Evolutionary conservation across 108 stramenopile genomes (phyloP).

Genomic region (Skeletonema grethae): DNA sequence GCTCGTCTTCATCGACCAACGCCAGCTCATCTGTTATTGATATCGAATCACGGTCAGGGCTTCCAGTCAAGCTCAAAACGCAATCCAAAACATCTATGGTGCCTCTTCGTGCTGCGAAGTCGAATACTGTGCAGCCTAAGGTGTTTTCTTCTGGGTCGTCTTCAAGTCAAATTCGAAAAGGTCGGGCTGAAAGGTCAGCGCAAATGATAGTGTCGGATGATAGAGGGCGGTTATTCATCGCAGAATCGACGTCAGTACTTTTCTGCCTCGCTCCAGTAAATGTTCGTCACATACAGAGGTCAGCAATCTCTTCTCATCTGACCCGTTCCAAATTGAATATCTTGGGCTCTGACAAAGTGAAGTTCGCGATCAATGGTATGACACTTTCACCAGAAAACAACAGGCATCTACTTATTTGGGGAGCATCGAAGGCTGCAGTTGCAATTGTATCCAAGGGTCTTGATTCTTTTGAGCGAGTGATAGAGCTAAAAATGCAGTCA

Average conservation of each 20-base stretch:
- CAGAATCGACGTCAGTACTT: conserved; percentile 59
- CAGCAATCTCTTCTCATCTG: conserved; percentile 33
- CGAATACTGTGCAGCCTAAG: conserved; percentile 47
- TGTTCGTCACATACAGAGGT: conserved; percentile 34
- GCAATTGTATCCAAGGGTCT: conserved; percentile 50
- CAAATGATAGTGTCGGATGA: conserved; percentile 58
- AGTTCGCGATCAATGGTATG: conserved; percentile 67
- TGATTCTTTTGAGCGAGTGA: conserved; percentile 54
- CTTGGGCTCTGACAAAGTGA: conserved; percentile 48
- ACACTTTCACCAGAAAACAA: conserved; percentile 60
- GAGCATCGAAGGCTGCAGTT: conserved; percentile 58
- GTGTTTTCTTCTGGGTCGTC: conserved; percentile 49
- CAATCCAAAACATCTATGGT: conserved; percentile 27
- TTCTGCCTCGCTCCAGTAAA: conserved; percentile 64
- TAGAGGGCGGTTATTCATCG: conserved; percentile 65
- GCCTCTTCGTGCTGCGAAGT: conserved; percentile 57
- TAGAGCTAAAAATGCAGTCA: conserved; percentile 55
- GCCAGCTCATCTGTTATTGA: conserved; percentile 2
- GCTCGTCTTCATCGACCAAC: background rate
- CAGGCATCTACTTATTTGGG: conserved; percentile 73
- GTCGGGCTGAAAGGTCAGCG: conserved; percentile 37
- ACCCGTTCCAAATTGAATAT: conserved; percentile 55
- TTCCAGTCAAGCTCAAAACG: conserved; percentile 34
- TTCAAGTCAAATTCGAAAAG: conserved; percentile 35
- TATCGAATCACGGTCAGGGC: conserved; percentile 34